Percentiles rank a stretch among this genome's conserved stretches.
Conservation (phyloP, 2,329 filamentous ascomycete genomes). For the Ophiostoma perfectum region DNA sequence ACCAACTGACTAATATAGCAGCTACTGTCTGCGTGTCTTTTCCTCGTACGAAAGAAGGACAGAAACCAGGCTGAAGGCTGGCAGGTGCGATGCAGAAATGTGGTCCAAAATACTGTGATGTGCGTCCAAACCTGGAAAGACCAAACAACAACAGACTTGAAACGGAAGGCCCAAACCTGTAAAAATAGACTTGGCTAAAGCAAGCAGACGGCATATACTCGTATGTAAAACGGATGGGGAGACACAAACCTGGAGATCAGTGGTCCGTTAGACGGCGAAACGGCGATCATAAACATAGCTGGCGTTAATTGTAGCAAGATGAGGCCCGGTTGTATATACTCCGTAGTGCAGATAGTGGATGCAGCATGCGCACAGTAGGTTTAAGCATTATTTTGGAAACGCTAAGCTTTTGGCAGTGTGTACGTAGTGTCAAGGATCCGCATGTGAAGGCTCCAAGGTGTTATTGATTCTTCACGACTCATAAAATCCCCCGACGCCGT, state of each 20-base stretch:
- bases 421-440: slow-evolving; percentile 3
- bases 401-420: slow-evolving; percentile 17
- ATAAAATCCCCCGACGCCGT: too few relatives aligned
- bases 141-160: not conserved
- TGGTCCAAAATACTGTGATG: not conserved
- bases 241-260: too few relatives aligned
- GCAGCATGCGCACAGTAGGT: not conserved
- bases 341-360: not conserved
- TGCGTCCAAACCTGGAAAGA: not conserved
- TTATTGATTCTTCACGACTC: too few relatives aligned
- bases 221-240: not conserved
- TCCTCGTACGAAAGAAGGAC: not conserved
- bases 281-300: not conserved
- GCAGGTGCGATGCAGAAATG: not conserved
- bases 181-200: too few relatives aligned
- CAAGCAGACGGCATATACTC: too few relatives aligned
- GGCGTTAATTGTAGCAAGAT: too few relatives aligned
- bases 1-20: too few relatives aligned
- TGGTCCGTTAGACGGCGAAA: not conserved
- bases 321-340: too few relatives aligned
- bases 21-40: not conserved
- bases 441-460: not conserved
- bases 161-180: not conserved
- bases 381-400: not conserved
- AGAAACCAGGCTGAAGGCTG: not conserved